phyloP scores from a whole-genome alignment of 1,284 basidiomycete species.

The Porodaedalea pini region DNA sequence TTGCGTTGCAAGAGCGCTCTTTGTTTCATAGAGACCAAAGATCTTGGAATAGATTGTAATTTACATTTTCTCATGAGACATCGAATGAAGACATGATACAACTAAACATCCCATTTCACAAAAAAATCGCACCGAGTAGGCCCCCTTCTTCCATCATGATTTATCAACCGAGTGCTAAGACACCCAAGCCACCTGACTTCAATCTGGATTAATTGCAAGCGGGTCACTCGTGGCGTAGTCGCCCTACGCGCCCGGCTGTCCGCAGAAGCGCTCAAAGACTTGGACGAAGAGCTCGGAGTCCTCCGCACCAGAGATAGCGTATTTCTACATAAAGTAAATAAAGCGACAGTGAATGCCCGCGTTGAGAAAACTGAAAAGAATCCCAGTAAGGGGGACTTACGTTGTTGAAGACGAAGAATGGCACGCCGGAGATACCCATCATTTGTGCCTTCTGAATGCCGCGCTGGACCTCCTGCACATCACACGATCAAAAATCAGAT shows the following conservation, averaged over 20 bases:
- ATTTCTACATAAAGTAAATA: constrained; percentile 9
- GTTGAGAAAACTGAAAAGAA: not conserved
- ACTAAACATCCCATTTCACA: no score
- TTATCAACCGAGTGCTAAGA: no score
- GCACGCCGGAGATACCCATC: constrained; percentile 18
- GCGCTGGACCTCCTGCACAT: constrained; percentile 12
- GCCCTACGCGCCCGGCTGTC: not conserved
- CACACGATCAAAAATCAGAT: not conserved
- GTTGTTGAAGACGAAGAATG: constrained; percentile 20
- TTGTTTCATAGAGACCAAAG: no score
- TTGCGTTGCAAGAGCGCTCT: no score
- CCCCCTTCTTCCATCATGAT: no score
- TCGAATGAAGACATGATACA: no score
- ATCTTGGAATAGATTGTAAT: no score
- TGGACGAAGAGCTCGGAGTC: constrained; percentile 19
- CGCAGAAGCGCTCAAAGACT: constrained; percentile 15
- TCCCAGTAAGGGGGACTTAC: not conserved
- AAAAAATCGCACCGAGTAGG: no score
- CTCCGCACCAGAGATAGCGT: constrained; percentile 18
- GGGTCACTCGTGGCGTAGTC: not conserved
- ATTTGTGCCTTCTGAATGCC: constrained; percentile 10
- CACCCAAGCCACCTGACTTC: no score
- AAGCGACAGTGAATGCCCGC: not conserved
- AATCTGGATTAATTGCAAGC: not conserved
- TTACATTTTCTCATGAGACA: no score